Percentiles rank a stretch among this genome's conserved stretches.
These are phyloP conservation scores for Picea engelmannii DNA, from an alignment of 83 land plant species.

Conservation along the genomic window DNA sequence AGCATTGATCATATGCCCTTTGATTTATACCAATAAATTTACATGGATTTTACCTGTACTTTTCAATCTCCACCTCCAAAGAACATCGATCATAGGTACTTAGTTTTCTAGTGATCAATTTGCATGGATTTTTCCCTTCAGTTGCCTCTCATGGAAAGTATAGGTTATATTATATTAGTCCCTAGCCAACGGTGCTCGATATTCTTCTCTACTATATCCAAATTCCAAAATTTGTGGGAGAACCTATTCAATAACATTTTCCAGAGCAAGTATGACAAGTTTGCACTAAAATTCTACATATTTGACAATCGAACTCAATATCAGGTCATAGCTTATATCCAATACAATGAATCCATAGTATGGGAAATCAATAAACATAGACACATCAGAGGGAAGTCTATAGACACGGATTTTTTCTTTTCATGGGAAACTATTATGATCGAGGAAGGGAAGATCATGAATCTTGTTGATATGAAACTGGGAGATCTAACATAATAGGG, in stretches of 20 bases:
- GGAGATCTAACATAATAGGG: neutral
- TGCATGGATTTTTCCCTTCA: neutral
- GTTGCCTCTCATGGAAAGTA: neutral
- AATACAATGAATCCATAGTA: neutral
- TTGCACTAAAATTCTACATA: constrained; percentile 8
- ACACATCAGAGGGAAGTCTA: neutral
- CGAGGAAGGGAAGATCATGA: constrained; percentile 21
- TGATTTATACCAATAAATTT: too few relatives aligned
- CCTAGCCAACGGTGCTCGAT: neutral
- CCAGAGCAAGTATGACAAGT: neutral
- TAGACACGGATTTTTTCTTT: neutral
- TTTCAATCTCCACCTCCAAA: neutral
- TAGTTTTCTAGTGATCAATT: too few relatives aligned
- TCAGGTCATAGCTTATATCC: neutral
- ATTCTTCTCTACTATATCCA: neutral
- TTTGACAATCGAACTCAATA: neutral
- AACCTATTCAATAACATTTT: neutral
- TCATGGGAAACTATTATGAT: constrained; percentile 6
- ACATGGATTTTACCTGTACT: neutral
- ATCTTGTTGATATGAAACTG: constrained; percentile 11
- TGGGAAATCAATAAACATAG: neutral
- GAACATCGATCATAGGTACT: neutral
- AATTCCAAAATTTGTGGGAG: neutral
- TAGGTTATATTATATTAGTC: neutral
- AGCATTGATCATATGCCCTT: too few relatives aligned